These are phyloP conservation scores for Lignosus rhinocerotis DNA, from an alignment of 1,284 basidiomycete species.

Conservation along the genomic window DNA sequence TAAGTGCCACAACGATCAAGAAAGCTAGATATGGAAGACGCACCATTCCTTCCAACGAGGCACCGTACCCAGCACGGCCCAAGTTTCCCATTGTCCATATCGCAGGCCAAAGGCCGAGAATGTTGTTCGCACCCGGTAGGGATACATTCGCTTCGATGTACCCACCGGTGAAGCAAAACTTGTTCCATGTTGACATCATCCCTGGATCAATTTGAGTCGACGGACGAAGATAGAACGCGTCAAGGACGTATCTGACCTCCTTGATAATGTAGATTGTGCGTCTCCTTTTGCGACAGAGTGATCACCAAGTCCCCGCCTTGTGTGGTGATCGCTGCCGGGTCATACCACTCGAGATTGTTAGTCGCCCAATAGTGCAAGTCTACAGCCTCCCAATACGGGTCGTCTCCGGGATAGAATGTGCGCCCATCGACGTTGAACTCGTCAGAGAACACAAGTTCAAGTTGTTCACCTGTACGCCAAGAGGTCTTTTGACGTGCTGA, in stretches of 20 bases:
- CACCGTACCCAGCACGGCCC: constrained; percentile 66
- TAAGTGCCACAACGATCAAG: background rate
- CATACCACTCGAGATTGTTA: constrained; percentile 58
- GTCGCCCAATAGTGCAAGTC: constrained; percentile 73
- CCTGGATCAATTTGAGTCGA: constrained; percentile 22
- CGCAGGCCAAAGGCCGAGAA: constrained; percentile 51
- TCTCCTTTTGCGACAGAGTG: constrained; percentile 45
- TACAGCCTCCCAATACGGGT: constrained; percentile 69
- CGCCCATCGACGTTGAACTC: constrained; percentile 67
- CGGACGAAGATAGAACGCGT: background rate
- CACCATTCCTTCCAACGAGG: constrained; percentile 61
- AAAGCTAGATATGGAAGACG: constrained; percentile 10
- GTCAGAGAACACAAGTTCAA: constrained; percentile 65
- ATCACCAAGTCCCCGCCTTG: constrained; percentile 63
- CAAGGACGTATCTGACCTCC: constrained; percentile 33
- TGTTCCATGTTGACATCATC: constrained; percentile 48
- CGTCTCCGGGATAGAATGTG: constrained; percentile 52
- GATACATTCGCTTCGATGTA: constrained; percentile 42
- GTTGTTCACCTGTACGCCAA: constrained; percentile 39
- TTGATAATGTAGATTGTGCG: constrained; percentile 61
- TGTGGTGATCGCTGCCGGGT: constrained; percentile 67
- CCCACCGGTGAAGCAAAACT: constrained; percentile 66
- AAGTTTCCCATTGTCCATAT: constrained; percentile 71
- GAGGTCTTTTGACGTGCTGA: constrained; percentile 43
- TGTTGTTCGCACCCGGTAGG: constrained; percentile 40